Conservation (phyloP, 169 alveolate species). For the Neospora caninum region DNA sequence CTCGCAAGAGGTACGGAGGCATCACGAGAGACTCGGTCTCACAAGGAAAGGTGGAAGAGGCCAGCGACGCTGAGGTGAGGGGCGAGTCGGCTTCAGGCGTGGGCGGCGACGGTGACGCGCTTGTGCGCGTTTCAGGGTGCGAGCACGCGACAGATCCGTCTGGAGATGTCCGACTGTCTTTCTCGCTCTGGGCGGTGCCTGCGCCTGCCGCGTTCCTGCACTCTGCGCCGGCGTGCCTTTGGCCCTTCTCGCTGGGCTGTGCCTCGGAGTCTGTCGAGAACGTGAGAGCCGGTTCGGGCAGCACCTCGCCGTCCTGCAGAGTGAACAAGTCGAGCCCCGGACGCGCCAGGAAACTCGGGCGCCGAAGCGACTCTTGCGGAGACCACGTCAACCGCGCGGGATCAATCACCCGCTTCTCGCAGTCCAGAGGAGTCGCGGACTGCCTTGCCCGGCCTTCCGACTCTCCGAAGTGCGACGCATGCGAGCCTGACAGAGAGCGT, state of each 20-base stretch:
- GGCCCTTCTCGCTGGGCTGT: background rate
- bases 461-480: background rate
- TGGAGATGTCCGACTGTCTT: too few relatives aligned
- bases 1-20: background rate
- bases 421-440: background rate
- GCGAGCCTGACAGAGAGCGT: background rate
- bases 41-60: background rate
- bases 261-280: background rate
- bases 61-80: background rate
- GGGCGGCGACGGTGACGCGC: too few relatives aligned
- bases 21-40: background rate
- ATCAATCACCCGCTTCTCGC: background rate
- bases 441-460: background rate
- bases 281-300: background rate
- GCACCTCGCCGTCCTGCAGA: constrained; percentile 5
- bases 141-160: too few relatives aligned
- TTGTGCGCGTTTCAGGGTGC: too few relatives aligned
- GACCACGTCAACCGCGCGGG: background rate
- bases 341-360: background rate
- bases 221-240: background rate
- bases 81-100: too few relatives aligned
- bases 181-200: too few relatives aligned
- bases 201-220: too few relatives aligned
- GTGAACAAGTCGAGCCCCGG: background rate
- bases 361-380: background rate